A percentile compares a stretch with the other conserved stretches of the same genome.
phyloP scores from a whole-genome alignment of 352 stramenopile genomes.

The Globisporangium orthogonon region DNA sequence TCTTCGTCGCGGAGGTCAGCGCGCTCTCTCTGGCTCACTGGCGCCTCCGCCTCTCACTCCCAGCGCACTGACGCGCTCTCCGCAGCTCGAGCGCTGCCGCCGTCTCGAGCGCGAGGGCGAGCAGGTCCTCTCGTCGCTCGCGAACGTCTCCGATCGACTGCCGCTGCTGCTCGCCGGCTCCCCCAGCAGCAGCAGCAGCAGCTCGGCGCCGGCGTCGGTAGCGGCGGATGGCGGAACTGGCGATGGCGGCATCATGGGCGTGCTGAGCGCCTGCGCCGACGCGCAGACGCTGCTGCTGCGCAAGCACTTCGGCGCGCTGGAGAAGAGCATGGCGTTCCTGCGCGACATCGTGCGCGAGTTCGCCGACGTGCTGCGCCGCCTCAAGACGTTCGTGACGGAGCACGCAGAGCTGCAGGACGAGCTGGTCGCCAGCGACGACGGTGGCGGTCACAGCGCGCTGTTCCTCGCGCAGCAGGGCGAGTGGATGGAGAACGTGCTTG shows the following conservation, averaged over 20 bases:
- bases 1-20: conserved; percentile 51
- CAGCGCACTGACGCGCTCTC: not conserved
- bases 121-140: conserved; percentile 61
- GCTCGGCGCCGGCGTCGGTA: not conserved
- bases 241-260: conserved; percentile 23
- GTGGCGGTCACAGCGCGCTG: not conserved
- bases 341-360: conserved; percentile 43
- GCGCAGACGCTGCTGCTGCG: conserved; percentile 37
- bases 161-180: conserved; percentile 25
- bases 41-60: no score
- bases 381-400: conserved; percentile 33
- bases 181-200: not conserved
- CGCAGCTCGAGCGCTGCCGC: conserved; percentile 36
- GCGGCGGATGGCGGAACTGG: not conserved
- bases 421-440: conserved; percentile 9
- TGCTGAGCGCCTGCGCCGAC: conserved; percentile 33
- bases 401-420: conserved; percentile 25
- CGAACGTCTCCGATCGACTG: conserved; percentile 57
- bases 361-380: conserved; percentile 29
- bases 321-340: conserved; percentile 59
- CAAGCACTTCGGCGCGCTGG: conserved; percentile 61
- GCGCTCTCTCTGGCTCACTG: not conserved
- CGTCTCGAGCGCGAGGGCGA: conserved; percentile 53
- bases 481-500: conserved; percentile 70
- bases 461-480: conserved; percentile 35